phyloP scores from a whole-genome alignment of 495 filamentous ascomycete genomes.

The Astrothelium subdiscretum region DNA sequence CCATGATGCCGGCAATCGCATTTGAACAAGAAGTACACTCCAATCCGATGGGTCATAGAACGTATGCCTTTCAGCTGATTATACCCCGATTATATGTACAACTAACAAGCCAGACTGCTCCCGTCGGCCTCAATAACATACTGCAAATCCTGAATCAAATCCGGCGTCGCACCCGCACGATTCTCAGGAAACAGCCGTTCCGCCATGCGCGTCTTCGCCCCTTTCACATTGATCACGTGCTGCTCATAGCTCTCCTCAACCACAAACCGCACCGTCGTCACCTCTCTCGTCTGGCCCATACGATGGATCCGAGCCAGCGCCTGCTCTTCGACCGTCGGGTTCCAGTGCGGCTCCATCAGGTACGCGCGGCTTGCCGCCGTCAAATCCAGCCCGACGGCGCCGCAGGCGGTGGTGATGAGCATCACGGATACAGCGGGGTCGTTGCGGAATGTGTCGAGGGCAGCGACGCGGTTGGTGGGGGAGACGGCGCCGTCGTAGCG shows the following conservation, averaged over 20 bases:
- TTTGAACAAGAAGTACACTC: too few species aligned
- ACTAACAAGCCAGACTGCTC: too few species aligned
- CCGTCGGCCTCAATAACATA: neutral
- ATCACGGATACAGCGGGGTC: conserved; percentile 11
- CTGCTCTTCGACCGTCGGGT: conserved; percentile 34
- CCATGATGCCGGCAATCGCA: too few species aligned
- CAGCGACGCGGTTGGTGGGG: conserved; percentile 4
- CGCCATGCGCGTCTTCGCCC: neutral
- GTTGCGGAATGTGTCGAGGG: conserved; percentile 8
- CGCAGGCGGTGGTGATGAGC: conserved; percentile 12
- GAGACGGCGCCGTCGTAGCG: conserved; percentile 37
- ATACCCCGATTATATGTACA: too few species aligned
- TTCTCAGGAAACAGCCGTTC: neutral
- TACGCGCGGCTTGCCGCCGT: conserved; percentile 31
- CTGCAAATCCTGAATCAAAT: neutral
- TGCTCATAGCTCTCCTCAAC: conserved; percentile 7
- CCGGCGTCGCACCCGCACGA: neutral
- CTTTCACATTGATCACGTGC: neutral
- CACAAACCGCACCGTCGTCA: conserved; percentile 29
- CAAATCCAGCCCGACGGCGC: conserved; percentile 13
- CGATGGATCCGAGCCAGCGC: conserved; percentile 30
- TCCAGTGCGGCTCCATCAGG: conserved; percentile 29
- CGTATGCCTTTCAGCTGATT: too few species aligned
- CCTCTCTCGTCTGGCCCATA: conserved; percentile 29
- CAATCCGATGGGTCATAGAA: too few species aligned